Conservation (phyloP, 1,284 basidiomycete genomes). For the Clitocybe nebularis region DNA sequence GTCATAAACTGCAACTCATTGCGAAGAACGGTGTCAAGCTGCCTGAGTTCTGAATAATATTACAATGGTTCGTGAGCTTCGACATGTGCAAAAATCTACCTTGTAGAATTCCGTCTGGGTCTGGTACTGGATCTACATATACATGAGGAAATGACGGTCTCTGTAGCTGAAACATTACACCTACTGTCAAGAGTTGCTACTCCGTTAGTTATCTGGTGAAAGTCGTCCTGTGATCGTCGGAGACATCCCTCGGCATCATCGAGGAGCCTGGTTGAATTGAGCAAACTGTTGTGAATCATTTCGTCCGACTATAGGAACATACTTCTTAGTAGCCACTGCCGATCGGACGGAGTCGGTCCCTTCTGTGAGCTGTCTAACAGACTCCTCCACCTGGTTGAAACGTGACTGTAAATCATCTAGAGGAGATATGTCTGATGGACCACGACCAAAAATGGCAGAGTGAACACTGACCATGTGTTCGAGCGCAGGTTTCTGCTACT, state of each 20-base stretch:
- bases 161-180: conserved; percentile 10
- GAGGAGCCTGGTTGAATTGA: conserved; percentile 38
- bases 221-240: conserved; percentile 52
- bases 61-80: conserved; percentile 1
- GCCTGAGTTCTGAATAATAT: conserved; percentile 50
- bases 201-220: conserved; percentile 53
- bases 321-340: conserved; percentile 48
- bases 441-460: background rate
- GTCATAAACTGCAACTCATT: conserved; percentile 55
- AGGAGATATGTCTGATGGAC: background rate
- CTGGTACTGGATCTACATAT: conserved; percentile 40
- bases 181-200: conserved; percentile 52
- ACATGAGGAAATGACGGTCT: conserved; percentile 5
- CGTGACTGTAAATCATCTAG: conserved; percentile 54
- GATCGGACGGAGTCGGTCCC: conserved; percentile 59
- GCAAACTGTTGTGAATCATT: conserved; percentile 9
- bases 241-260: conserved; percentile 56
- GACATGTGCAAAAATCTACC: conserved; percentile 32
- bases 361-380: conserved; percentile 50
- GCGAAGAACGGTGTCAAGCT: conserved; percentile 57
- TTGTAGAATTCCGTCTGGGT: conserved; percentile 51
- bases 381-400: conserved; percentile 51
- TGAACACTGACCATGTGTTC: conserved; percentile 55
- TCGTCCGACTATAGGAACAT: conserved; percentile 18
- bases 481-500: conserved; percentile 70